Percentiles rank a stretch among this genome's conserved stretches.
phyloP scores from a whole-genome alignment of 345 rosid genomes.

The Citrus maxima region DNA sequence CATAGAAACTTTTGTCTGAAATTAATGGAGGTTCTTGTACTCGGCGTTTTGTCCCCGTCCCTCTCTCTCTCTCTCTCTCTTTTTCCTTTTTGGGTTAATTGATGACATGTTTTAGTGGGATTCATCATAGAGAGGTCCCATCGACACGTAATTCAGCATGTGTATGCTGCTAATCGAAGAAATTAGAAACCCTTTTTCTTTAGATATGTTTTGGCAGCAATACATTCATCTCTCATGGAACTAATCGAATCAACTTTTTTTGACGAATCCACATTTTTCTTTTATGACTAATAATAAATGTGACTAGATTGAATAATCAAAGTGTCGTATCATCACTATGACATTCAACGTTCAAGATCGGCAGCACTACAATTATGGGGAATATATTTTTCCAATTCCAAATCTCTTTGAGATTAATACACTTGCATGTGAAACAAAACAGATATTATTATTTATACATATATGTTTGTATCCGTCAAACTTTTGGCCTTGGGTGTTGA shows the following conservation, averaged over 20 bases:
- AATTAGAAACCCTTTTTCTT: not conserved
- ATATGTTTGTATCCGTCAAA: not conserved
- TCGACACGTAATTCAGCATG: conserved; percentile 16
- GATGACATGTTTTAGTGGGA: conserved; percentile 22
- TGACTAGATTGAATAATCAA: not conserved
- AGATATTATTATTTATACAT: too few relatives aligned
- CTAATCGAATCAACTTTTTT: not conserved
- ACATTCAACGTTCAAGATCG: not conserved
- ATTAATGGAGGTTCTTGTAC: not conserved
- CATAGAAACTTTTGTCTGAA: not conserved
- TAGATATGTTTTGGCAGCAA: not conserved
- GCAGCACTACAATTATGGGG: not conserved
- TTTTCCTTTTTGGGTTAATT: conserved; percentile 1
- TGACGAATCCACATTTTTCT: not conserved
- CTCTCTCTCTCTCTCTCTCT: too few relatives aligned
- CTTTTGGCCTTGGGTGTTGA: not conserved
- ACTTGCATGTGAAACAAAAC: not conserved
- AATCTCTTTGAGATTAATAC: not conserved
- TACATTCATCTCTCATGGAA: not conserved
- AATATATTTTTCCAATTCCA: not conserved
- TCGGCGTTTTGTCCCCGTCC: not conserved
- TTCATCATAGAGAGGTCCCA: conserved; percentile 15
- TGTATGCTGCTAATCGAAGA: not conserved
- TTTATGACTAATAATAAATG: too few relatives aligned
- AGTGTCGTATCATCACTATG: not conserved